Evolutionary conservation across 2,329 filamentous ascomycete species (phyloP).

Genomic region (Trichothecium sympodiale): DNA sequence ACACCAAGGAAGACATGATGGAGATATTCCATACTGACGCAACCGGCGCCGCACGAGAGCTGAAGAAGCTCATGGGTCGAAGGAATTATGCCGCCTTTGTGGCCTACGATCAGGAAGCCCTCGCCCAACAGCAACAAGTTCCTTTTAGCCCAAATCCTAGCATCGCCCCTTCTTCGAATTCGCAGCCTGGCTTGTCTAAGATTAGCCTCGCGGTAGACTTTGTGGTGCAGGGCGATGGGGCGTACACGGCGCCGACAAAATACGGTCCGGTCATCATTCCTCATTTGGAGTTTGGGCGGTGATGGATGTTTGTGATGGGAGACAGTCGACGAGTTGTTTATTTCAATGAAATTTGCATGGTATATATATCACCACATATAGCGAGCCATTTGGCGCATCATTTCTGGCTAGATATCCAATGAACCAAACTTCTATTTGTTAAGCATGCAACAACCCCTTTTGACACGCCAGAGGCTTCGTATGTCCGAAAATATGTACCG

Average conservation of each 20-base stretch:
- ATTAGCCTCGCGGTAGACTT: slow-evolving; percentile 91
- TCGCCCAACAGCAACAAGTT: slow-evolving; percentile 26
- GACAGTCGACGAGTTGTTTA: too few relatives aligned
- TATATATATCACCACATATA: too few relatives aligned
- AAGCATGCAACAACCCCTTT: too few relatives aligned
- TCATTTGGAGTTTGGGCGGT: slow-evolving; percentile 65
- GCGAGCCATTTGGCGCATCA: too few relatives aligned
- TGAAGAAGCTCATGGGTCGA: slow-evolving; percentile 86
- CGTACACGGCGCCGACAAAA: slow-evolving; percentile 75
- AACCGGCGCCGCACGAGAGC: slow-evolving; percentile 68
- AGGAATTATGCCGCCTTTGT: slow-evolving; percentile 89
- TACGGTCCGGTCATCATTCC: slow-evolving; percentile 96
- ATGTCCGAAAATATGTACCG: too few relatives aligned
- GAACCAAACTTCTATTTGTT: too few relatives aligned
- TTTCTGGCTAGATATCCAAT: too few relatives aligned
- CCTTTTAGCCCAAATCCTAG: slow-evolving; percentile 27
- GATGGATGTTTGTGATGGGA: not conserved
- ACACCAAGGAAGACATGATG: slow-evolving; percentile 99
- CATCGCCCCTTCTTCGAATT: slow-evolving; percentile 17
- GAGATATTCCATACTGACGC: slow-evolving; percentile 97
- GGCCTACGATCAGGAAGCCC: slow-evolving; percentile 81
- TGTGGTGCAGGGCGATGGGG: slow-evolving; percentile 85
- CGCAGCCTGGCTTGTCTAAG: slow-evolving; percentile 43
- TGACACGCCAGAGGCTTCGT: too few relatives aligned
- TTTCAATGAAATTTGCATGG: too few relatives aligned